A percentile compares a stretch with the other conserved stretches of the same genome.
These are phyloP conservation scores for Linderina pennispora DNA, from an alignment of 192 early-diverging fungal genomes.

Conservation along the genomic window DNA sequence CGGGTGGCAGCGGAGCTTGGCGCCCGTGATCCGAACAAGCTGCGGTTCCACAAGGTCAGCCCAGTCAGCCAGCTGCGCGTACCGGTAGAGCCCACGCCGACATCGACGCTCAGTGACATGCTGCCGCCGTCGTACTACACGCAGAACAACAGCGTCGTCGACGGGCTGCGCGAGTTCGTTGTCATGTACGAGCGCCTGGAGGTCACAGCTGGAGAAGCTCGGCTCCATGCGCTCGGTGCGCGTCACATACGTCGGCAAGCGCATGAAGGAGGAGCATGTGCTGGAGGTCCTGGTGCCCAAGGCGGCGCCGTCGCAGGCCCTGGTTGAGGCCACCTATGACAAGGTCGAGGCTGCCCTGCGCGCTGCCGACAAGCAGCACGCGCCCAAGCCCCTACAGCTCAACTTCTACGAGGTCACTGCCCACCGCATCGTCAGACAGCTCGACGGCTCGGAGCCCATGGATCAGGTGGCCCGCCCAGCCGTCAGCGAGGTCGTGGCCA, in stretches of 20 bases:
- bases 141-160: conserved; percentile 7
- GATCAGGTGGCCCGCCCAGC: conserved; percentile 33
- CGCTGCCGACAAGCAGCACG: conserved; percentile 8
- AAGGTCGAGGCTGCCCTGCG: conserved; percentile 43
- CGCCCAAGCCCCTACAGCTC: conserved; percentile 43
- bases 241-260: conserved; percentile 59
- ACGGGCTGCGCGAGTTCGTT: conserved; percentile 25
- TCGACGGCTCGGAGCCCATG: conserved; percentile 43
- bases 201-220: conserved; percentile 70
- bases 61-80: conserved; percentile 23
- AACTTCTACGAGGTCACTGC: conserved; percentile 53
- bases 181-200: conserved; percentile 85
- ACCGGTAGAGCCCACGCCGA: conserved; percentile 44
- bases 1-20: conserved; percentile 53
- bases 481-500: conserved; percentile 22
- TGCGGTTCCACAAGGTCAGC: conserved; percentile 59
- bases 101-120: conserved; percentile 54
- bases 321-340: conserved; percentile 47
- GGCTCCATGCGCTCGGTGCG: conserved; percentile 72
- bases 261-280: conserved; percentile 61
- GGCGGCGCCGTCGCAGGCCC: conserved; percentile 32
- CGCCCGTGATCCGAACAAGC: conserved; percentile 52
- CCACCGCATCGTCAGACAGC: conserved; percentile 46
- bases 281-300: conserved; percentile 70
- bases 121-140: conserved; percentile 19